phyloP scores from a whole-genome alignment of 2,329 filamentous ascomycete species.

The Trichoderma sp. region DNA sequence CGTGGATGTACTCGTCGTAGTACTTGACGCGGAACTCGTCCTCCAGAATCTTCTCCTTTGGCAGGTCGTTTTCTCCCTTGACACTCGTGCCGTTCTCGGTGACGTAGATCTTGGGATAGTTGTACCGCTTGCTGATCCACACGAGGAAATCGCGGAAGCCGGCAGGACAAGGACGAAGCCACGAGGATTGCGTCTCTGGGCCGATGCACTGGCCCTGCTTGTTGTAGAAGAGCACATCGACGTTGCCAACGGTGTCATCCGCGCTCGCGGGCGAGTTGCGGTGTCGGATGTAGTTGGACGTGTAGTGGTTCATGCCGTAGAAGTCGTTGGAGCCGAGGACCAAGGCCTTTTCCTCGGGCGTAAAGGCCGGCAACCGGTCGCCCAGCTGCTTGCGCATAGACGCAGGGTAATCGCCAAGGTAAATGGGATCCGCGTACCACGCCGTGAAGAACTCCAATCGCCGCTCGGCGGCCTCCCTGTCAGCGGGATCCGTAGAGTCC shows the following conservation, averaged over 20 bases:
- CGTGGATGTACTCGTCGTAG: conserved; percentile 72
- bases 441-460: conserved; percentile 85
- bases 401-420: conserved; percentile 78
- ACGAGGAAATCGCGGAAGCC: conserved; percentile 75
- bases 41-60: conserved; percentile 66
- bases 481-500: conserved; percentile 70
- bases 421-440: conserved; percentile 87
- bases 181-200: conserved; percentile 75
- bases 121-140: conserved; percentile 76
- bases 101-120: conserved; percentile 74
- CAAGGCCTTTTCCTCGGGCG: conserved; percentile 66
- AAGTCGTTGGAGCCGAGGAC: conserved; percentile 87
- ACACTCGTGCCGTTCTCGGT: conserved; percentile 86
- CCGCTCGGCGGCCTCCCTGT: conserved; percentile 72
- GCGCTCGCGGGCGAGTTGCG: conserved; percentile 56
- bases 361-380: conserved; percentile 71
- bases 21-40: conserved; percentile 81
- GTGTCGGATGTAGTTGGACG: conserved; percentile 80
- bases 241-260: conserved; percentile 71
- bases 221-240: conserved; percentile 68
- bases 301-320: conserved; percentile 94
- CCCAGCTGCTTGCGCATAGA: conserved; percentile 82
- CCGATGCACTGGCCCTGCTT: conserved; percentile 73
- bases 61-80: conserved; percentile 76
- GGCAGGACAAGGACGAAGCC: conserved; percentile 71